Percentiles rank a stretch among this genome's conserved stretches.
These are phyloP conservation scores for Aureobasidium subglaciale DNA, from an alignment of 2,329 filamentous ascomycete species.

Conservation along the genomic window DNA sequence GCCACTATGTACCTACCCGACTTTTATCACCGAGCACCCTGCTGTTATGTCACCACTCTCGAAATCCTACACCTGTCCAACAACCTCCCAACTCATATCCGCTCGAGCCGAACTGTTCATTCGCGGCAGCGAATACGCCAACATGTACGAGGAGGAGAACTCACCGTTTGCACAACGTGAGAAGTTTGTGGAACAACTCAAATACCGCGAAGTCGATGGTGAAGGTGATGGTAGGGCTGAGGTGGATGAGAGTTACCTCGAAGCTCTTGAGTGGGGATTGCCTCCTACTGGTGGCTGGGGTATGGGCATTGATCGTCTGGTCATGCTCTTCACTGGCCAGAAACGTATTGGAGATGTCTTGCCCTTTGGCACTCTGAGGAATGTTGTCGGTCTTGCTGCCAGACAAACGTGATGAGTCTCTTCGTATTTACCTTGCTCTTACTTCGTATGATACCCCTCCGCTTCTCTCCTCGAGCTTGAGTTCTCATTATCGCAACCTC, in stretches of 20 bases:
- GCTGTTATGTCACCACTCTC: conserved; percentile 85
- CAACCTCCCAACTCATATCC: conserved; percentile 49
- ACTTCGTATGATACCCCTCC: conserved; percentile 2
- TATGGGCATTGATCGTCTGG: conserved; percentile 80
- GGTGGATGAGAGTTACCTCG: conserved; percentile 74
- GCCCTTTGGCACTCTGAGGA: conserved; percentile 76
- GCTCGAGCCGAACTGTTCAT: conserved; percentile 33
- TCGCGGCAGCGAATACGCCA: conserved; percentile 72
- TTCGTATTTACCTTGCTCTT: neutral
- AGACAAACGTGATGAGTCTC: neutral
- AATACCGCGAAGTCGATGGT: conserved; percentile 33
- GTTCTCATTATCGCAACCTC: no score
- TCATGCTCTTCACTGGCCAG: conserved; percentile 80
- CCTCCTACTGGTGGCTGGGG: conserved; percentile 98
- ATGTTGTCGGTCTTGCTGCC: conserved; percentile 38
- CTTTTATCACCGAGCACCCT: conserved; percentile 86
- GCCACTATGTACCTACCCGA: conserved; percentile 61
- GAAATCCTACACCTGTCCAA: conserved; percentile 71
- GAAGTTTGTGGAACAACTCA: conserved; percentile 63
- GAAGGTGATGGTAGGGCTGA: conserved; percentile 41
- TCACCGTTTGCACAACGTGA: conserved; percentile 75
- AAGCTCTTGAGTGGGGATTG: conserved; percentile 77
- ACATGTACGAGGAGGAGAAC: conserved; percentile 98
- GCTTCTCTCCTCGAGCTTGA: neutral
- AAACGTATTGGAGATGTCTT: conserved; percentile 78